Percentiles rank a stretch among this genome's conserved stretches.
These are phyloP conservation scores for Calonectria naviculata DNA, from an alignment of 2,329 filamentous ascomycete species.

Conservation along the genomic window DNA sequence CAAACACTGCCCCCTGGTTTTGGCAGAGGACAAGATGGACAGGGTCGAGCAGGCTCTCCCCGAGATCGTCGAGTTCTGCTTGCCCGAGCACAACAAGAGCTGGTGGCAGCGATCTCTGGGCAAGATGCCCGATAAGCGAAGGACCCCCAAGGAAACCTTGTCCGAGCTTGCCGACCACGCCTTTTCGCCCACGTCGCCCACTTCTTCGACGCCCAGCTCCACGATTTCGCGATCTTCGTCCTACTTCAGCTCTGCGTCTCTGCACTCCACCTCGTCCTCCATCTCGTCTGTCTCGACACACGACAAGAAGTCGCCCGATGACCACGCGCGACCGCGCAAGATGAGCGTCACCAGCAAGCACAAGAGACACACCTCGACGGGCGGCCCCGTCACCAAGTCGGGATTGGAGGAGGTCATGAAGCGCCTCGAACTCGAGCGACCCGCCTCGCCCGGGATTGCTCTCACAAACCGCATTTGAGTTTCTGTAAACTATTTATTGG, in stretches of 20 bases:
- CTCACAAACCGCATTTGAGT: slow-evolving; percentile 41
- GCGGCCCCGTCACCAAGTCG: slow-evolving; percentile 19
- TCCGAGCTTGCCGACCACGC: slow-evolving; percentile 39
- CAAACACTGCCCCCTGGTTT: slow-evolving; percentile 36
- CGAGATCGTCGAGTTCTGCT: slow-evolving; percentile 39
- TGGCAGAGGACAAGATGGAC: slow-evolving; percentile 41
- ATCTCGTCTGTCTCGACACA: slow-evolving; percentile 31
- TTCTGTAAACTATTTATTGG: background rate
- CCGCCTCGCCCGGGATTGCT: slow-evolving; percentile 41
- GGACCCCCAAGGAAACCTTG: slow-evolving; percentile 41
- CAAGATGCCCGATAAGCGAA: slow-evolving; percentile 34
- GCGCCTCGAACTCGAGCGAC: slow-evolving; percentile 41
- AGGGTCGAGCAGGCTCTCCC: slow-evolving; percentile 37
- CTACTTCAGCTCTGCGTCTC: slow-evolving; percentile 36
- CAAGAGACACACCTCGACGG: slow-evolving; percentile 37
- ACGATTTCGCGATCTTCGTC: slow-evolving; percentile 43
- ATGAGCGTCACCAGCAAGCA: slow-evolving; percentile 42
- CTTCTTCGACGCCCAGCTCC: slow-evolving; percentile 24
- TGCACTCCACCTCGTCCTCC: slow-evolving; percentile 36
- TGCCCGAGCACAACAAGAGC: slow-evolving; percentile 38
- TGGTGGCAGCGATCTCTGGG: slow-evolving; percentile 44
- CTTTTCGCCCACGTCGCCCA: slow-evolving; percentile 22
- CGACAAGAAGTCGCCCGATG: slow-evolving; percentile 38
- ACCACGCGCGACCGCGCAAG: slow-evolving; percentile 41
- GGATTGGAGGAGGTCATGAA: slow-evolving; percentile 39